A percentile compares a stretch with the other conserved stretches of the same genome.
phyloP scores from a whole-genome alignment of 2,329 filamentous ascomycete species.

The Macrophomina pseudophaseolina region DNA sequence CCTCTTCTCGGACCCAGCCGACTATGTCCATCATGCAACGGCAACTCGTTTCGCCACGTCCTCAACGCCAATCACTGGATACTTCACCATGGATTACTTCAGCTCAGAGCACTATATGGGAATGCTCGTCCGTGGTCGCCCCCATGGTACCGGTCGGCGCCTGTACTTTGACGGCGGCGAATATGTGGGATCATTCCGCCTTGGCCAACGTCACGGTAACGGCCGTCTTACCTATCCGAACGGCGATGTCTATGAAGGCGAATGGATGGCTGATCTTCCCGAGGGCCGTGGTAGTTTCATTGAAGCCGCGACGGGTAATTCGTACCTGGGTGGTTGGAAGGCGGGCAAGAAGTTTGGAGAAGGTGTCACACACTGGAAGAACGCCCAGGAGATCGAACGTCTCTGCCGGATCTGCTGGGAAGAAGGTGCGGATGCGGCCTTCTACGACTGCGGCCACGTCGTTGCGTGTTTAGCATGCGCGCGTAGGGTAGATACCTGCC shows the following conservation, averaged over 20 bases:
- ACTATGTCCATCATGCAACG: conserved; percentile 52
- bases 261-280: conserved; percentile 68
- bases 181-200: conserved; percentile 61
- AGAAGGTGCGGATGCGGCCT: conserved; percentile 63
- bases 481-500: conserved; percentile 62
- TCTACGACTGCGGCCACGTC: conserved; percentile 68
- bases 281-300: conserved; percentile 64
- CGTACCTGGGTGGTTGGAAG: conserved; percentile 65
- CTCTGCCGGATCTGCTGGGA: conserved; percentile 68
- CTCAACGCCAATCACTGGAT: conserved; percentile 47
- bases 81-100: conserved; percentile 59
- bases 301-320: conserved; percentile 63
- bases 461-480: conserved; percentile 66
- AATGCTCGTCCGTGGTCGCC: conserved; percentile 50
- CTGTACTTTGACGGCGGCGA: conserved; percentile 59
- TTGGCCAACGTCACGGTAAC: conserved; percentile 59
- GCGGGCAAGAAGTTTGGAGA: conserved; percentile 65
- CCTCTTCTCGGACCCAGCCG: conserved; percentile 40
- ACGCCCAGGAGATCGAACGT: conserved; percentile 65
- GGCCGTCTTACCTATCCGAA: conserved; percentile 67
- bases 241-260: conserved; percentile 63
- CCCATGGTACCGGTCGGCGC: conserved; percentile 61
- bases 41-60: conserved; percentile 50
- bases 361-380: conserved; percentile 66
- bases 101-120: conserved; percentile 63